Evolutionary conservation across 441 rosid genomes (phyloP), one percentile per base, ranked within the genome.

Genomic region (Lepidium campestre): DNA sequence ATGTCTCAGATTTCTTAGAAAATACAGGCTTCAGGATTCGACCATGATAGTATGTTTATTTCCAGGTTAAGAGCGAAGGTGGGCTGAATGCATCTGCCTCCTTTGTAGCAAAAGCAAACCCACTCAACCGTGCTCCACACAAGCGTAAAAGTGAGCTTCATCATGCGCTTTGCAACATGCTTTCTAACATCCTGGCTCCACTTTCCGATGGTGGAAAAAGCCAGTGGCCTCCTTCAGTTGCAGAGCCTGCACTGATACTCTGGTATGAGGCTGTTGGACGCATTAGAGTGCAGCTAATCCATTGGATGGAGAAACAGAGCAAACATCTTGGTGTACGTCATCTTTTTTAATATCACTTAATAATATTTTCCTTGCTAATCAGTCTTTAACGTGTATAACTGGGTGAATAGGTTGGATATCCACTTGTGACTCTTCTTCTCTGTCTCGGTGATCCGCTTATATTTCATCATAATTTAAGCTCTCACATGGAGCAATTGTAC

Each of bases 291-390:
- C 88, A 85, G 67, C 97, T 92, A 72, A 79, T 90, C 58, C 87
- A 88, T 74, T 95, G 99, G 99, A 86, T 95, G 98, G 99, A 95
- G 72, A 95, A 90, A 78, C 99, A 95, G 80, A 95, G 96, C 85
- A 95, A 95, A 75, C 98, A 95, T 80, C 80, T 95, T 49, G 83
- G 96, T 63, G 98, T 92, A 77, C 83, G 97, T 80, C 74, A 25
- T 57, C 54, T 63, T 61, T 56, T 44, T 35, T 50, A 12, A 37
- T 50, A 44, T 63, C 44, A 29, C 49, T 34, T 37, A 14, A 22
- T 59, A 12, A 55, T 17, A 49, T 50, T 70, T 45, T 29, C 42
- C 54, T 69, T 50, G 34, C 65, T 14, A 57, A 44, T 44, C 20
- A 44, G 56, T 69, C 67, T 36, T 56, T 79, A 29, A 78, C 76